Percentiles rank a stretch among this genome's conserved stretches.
Evolutionary conservation across 192 early-diverging fungal species (phyloP).

Genomic region (Coemansia asiatica): DNA sequence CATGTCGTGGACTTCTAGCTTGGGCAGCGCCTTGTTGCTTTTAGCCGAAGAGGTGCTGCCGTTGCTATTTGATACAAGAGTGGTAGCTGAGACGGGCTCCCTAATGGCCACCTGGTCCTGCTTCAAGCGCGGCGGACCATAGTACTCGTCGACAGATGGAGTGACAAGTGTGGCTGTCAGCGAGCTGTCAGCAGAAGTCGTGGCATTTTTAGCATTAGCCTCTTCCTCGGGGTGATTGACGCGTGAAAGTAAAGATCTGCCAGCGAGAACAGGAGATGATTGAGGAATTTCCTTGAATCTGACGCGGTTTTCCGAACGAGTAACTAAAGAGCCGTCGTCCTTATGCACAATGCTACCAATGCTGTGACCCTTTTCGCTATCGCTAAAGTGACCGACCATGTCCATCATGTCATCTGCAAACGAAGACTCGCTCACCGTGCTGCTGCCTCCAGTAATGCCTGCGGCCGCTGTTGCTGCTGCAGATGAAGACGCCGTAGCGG

Average conservation of each 20-base stretch:
- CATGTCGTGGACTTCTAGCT: conserved; percentile 12
- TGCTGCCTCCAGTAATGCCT: conserved; percentile 4
- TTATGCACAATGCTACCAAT: background rate
- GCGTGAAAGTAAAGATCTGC: conserved; percentile 22
- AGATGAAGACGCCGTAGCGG: too few relatives aligned
- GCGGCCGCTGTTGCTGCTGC: background rate
- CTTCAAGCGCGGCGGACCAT: conserved; percentile 18
- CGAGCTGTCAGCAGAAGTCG: conserved; percentile 49
- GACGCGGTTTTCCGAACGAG: conserved; percentile 21
- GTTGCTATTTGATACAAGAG: background rate
- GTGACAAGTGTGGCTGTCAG: conserved; percentile 50
- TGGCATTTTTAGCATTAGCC: conserved; percentile 3
- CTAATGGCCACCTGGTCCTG: background rate
- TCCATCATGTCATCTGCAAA: conserved; percentile 27
- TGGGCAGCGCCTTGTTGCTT: background rate
- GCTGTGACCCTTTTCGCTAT: conserved; percentile 9
- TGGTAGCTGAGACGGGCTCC: conserved; percentile 9
- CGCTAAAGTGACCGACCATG: conserved; percentile 45
- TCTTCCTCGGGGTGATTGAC: conserved; percentile 10
- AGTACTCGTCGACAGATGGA: conserved; percentile 49
- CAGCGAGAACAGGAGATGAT: background rate
- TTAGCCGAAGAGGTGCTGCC: background rate
- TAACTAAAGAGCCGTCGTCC: background rate
- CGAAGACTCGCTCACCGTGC: conserved; percentile 22
- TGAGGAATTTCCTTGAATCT: conserved; percentile 22